Conservation (phyloP, 805 yeast species). For the Candida ponderosae region DNA sequence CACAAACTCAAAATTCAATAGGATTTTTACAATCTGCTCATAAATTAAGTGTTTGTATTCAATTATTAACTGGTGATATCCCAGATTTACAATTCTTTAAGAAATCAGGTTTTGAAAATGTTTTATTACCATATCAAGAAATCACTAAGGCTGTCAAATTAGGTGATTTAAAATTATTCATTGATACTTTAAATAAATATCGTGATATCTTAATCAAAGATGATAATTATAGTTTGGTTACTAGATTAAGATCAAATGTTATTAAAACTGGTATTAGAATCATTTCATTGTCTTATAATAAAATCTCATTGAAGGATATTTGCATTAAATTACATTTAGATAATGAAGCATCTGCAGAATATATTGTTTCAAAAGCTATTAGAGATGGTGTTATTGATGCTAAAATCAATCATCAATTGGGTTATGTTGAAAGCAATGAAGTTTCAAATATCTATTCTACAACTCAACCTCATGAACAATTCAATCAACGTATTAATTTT, state of each 20-base stretch:
- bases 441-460: slow-evolving; percentile 82
- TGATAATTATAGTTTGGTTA: slow-evolving; percentile 74
- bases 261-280: slow-evolving; percentile 96
- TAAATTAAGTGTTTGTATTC: slow-evolving; percentile 81
- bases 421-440: slow-evolving; percentile 88
- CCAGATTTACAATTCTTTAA: slow-evolving; percentile 83
- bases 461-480: slow-evolving; percentile 74
- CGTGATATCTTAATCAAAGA: slow-evolving; percentile 61
- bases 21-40: slow-evolving; percentile 90
- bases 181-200: slow-evolving; percentile 57
- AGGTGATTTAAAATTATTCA: slow-evolving; percentile 82
- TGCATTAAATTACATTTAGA: slow-evolving; percentile 89
- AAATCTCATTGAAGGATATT: slow-evolving; percentile 86
- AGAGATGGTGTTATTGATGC: slow-evolving; percentile 98
- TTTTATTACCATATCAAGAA: slow-evolving; percentile 74
- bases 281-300: slow-evolving; percentile 83
- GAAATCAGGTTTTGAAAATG: slow-evolving; percentile 48
- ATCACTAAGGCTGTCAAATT: slow-evolving; percentile 86
- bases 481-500: slow-evolving; percentile 89
- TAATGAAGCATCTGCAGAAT: slow-evolving; percentile 93
- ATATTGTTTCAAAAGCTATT: slow-evolving; percentile 92
- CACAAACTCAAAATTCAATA: slow-evolving; percentile 74
- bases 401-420: slow-evolving; percentile 79
- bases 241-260: slow-evolving; percentile 91
- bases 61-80: slow-evolving; percentile 91